Evolutionary conservation across 495 filamentous ascomycete species (phyloP).

Genomic region (Podospora sp.): DNA sequence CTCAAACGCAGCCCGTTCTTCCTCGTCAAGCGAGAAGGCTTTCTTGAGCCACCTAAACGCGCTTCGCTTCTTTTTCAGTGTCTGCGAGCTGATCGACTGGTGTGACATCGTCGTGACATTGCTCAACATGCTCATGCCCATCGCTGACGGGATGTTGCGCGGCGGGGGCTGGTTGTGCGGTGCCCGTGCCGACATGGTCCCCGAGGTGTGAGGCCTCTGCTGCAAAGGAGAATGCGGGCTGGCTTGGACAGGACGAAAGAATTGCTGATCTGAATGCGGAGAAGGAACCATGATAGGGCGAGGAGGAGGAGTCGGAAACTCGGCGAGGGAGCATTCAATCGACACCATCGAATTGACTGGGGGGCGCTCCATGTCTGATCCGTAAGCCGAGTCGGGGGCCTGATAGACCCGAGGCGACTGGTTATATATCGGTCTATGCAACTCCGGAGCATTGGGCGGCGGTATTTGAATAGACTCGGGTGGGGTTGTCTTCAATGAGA

Average conservation of each 20-base stretch:
- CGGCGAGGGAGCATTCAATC: constrained; percentile 32
- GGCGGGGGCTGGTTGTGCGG: constrained; percentile 33
- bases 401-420: constrained; percentile 40
- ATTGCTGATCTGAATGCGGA: constrained; percentile 55
- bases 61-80: constrained; percentile 60
- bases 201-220: constrained; percentile 57
- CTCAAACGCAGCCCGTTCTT: constrained; percentile 57
- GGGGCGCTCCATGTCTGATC: constrained; percentile 51
- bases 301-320: constrained; percentile 41
- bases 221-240: constrained; percentile 58
- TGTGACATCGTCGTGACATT: constrained; percentile 41
- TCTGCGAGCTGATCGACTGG: constrained; percentile 35
- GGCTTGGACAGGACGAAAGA: constrained; percentile 56
- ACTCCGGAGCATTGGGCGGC: constrained; percentile 32
- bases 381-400: constrained; percentile 55
- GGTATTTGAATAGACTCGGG: constrained; percentile 52
- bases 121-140: constrained; percentile 57
- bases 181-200: constrained; percentile 35
- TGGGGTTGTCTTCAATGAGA: constrained; percentile 49
- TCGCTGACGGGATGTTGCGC: constrained; percentile 50
- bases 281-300: constrained; percentile 46
- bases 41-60: constrained; percentile 63
- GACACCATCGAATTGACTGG: constrained; percentile 37
- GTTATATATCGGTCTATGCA: constrained; percentile 36
- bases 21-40: constrained; percentile 58